Base-by-base conservation (phyloP, 2,329 filamentous ascomycete genomes). In the Cordyceps cicadae region DNA sequence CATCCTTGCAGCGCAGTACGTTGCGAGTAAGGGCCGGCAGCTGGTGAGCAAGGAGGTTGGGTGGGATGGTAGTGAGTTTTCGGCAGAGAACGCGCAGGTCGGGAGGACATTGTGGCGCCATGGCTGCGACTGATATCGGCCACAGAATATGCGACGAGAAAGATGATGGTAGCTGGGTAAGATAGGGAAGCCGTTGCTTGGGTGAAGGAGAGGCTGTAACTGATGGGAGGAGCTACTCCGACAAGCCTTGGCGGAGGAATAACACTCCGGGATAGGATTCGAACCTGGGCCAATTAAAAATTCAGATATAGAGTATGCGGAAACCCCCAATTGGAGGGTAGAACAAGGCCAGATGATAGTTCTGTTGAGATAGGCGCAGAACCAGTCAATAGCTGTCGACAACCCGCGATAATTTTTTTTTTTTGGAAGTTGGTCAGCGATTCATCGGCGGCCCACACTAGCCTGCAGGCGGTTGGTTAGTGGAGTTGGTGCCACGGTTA, bases 41-140 rank as follows among this genome's bases (percentile, higher is more conserved):
- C 54, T 92, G 80, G 59, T 83, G 81, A 61, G 90, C 90, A 5
- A 97, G 84, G 65, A 93, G 86, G 52, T 84, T 77, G n/a, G 84
- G 79, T 0, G 89, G 81, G 12, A 88, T 87, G 1, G 88, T 86
- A 1, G 87, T 86, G 65, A 97, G 79, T 65, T 86, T 85, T 63
- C 85, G 83, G 67, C 84, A 89, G 50, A 91, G 76, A 54, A 86
- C 81, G 63, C 82, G 79, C 17, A 90, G 77, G 67, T 87, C 84
- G 46, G 84, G 76, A 6, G 79, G 81, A 39, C 76, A 70, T 62
- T 76, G 72, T 68, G 63, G 59, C 6, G 70, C 63, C 72, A 74
- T 71, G 46, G 52, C 45, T 41, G 12, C 45, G 41, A 21, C 41
- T 12, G 6, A 21, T 14, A 17, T 14, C 7, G 17, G 34, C 12